Conservation (phyloP, 768 basidiomycete species). For the Cantharellus anzutake region DNA sequence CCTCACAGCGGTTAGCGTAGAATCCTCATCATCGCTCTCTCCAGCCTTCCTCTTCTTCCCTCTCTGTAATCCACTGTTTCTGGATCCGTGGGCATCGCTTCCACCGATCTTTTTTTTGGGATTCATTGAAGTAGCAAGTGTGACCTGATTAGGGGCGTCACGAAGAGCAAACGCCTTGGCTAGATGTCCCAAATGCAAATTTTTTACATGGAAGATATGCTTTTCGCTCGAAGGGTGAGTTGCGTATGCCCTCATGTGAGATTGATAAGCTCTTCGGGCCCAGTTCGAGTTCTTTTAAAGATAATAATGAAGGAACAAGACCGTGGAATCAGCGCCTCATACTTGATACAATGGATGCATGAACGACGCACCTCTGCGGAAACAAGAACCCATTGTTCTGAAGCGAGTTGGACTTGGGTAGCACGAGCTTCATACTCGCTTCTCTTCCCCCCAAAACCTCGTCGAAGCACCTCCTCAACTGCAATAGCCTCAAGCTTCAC, state of each 20-base stretch:
- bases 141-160: constrained; percentile 45
- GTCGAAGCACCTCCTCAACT: constrained; percentile 50
- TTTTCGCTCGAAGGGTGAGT: constrained; percentile 94
- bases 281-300: constrained; percentile 43
- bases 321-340: not conserved
- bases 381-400: constrained; percentile 81
- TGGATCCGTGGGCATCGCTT: constrained; percentile 19
- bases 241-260: constrained; percentile 90
- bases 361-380: constrained; percentile 38
- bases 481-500: constrained; percentile 34
- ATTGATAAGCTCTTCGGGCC: constrained; percentile 74
- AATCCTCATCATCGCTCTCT: not conserved
- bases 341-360: no score
- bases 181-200: constrained; percentile 86
- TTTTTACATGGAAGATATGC: constrained; percentile 86
- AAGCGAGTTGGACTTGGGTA: constrained; percentile 86
- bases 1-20: constrained; percentile 40
- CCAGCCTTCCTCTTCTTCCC: not conserved
- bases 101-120: constrained; percentile 12
- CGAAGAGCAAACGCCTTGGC: constrained; percentile 85
- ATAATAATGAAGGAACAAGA: constrained; percentile 1
- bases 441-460: constrained; percentile 74
- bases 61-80: constrained; percentile 4
- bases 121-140: not conserved
- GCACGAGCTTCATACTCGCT: constrained; percentile 74